Evolutionary conservation across 305 asterid genomes (phyloP).

Genomic region (Nicotiana rustica): DNA sequence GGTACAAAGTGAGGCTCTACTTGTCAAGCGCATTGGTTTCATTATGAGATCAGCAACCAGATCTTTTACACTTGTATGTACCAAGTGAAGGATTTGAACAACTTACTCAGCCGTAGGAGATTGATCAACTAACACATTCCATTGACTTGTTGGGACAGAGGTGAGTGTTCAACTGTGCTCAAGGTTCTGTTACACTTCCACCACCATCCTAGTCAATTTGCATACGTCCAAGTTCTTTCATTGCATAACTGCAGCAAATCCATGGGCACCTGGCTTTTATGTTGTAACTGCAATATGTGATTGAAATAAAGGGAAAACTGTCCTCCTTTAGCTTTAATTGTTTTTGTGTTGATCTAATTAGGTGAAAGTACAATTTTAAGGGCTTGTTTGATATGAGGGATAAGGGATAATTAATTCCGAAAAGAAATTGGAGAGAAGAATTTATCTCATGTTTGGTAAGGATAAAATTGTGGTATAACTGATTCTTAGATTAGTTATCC

Average conservation of each 20-base stretch:
- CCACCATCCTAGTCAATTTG: neutral
- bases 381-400: too few species aligned
- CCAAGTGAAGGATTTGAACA: conserved; percentile 23
- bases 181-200: neutral
- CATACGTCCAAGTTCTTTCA: conserved; percentile 4
- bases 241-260: conserved; percentile 14
- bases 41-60: neutral
- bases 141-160: conserved; percentile 16
- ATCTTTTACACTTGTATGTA: neutral
- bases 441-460: too few species aligned
- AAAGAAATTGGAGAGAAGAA: too few species aligned
- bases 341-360: too few species aligned
- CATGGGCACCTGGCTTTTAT: conserved; percentile 18
- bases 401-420: too few species aligned
- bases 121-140: conserved; percentile 20
- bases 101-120: conserved; percentile 10
- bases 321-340: neutral
- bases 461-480: too few species aligned
- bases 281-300: neutral
- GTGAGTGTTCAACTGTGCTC: conserved; percentile 9
- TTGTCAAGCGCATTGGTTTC: conserved; percentile 2
- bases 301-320: neutral
- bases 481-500: too few species aligned
- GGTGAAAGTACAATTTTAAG: too few species aligned
- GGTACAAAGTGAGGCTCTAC: conserved; percentile 18